Percentiles rank a stretch among this genome's conserved stretches.
These are phyloP conservation scores for Protomyces lactucae-debilis DNA, from an alignment of 1,139 yeast species.

Conservation along the genomic window DNA sequence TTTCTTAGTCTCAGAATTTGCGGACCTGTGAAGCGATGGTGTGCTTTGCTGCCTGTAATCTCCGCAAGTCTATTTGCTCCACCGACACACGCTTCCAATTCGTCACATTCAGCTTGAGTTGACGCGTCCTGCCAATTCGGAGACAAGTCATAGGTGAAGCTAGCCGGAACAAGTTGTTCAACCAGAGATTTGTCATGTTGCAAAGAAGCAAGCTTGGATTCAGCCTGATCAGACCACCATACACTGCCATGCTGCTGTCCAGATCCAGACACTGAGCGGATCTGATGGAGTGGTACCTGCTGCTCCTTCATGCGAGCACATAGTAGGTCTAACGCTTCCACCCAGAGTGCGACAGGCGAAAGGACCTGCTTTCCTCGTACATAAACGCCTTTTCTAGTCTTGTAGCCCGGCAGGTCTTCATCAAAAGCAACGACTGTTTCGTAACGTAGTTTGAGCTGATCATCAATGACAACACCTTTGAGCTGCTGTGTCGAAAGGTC, in stretches of 20 bases:
- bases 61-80: constrained; percentile 62
- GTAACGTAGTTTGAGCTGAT: constrained; percentile 49
- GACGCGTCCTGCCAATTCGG: constrained; percentile 97
- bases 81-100: constrained; percentile 58
- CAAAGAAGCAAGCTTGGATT: constrained; percentile 42
- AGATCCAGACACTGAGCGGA: constrained; percentile 75
- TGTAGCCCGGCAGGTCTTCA: constrained; percentile 47
- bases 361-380: constrained; percentile 50
- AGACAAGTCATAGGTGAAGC: constrained; percentile 60
- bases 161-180: constrained; percentile 45
- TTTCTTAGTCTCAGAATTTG: constrained; percentile 73
- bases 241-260: constrained; percentile 94
- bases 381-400: constrained; percentile 58
- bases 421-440: constrained; percentile 72
- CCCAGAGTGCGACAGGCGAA: constrained; percentile 88
- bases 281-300: constrained; percentile 54
- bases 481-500: constrained; percentile 89
- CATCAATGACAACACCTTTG: constrained; percentile 65
- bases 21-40: constrained; percentile 83
- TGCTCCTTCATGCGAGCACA: constrained; percentile 52
- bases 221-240: constrained; percentile 60
- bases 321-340: constrained; percentile 70
- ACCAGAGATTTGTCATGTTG: constrained; percentile 30
- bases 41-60: constrained; percentile 81
- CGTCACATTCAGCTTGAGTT: constrained; percentile 62